These are phyloP conservation scores for Fennellomyces sp. DNA, from an alignment of 371 early-diverging fungal species.

Conservation along the genomic window DNA sequence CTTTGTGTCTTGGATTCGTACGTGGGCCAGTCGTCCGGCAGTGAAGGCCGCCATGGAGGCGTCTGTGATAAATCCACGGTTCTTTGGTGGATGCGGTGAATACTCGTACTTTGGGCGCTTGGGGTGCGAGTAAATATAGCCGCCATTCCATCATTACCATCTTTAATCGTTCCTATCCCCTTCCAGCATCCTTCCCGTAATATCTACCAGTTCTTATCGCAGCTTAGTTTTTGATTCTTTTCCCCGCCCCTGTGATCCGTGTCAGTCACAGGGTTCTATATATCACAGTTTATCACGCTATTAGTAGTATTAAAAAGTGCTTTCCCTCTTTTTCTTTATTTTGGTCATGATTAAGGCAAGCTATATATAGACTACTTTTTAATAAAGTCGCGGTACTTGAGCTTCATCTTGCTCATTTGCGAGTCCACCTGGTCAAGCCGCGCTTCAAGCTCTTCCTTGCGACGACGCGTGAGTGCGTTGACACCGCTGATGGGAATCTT, in stretches of 20 bases:
- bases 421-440: conserved; percentile 46
- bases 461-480: conserved; percentile 48
- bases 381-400: conserved; percentile 9
- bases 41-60: neutral
- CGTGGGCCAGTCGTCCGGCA: conserved; percentile 9
- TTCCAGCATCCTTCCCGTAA: neutral
- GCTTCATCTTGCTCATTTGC: conserved; percentile 34
- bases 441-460: conserved; percentile 57
- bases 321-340: no score
- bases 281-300: no score
- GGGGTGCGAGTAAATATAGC: neutral
- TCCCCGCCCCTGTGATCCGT: neutral
- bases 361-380: conserved; percentile 7
- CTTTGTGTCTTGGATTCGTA: conserved; percentile 4
- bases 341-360: no score
- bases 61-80: neutral
- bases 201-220: neutral
- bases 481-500: conserved; percentile 58
- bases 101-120: conserved; percentile 17
- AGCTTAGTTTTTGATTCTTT: neutral
- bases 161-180: neutral
- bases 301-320: no score
- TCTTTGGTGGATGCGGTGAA: conserved; percentile 8
- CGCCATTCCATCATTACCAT: neutral
- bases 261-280: no score